Base-by-base conservation (phyloP, 2,329 filamentous ascomycete genomes). In the Trichoderma harzianum region DNA sequence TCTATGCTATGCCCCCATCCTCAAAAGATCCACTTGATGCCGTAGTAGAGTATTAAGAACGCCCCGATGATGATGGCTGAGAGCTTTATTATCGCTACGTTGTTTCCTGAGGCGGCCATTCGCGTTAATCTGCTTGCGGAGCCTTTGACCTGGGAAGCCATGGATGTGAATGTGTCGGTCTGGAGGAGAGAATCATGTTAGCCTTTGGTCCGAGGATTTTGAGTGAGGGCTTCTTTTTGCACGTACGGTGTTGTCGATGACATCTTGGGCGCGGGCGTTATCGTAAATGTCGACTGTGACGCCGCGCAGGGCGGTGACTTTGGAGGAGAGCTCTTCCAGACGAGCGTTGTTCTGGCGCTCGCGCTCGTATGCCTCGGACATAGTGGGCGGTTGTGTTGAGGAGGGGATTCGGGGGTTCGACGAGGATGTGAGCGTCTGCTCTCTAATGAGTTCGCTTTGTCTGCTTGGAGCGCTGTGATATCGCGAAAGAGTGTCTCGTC, bases 241-340 rank as follows among this genome's bases (percentile, higher is more conserved):
- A n/a, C 89, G 72, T 87, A 97, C 93, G 51, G 93, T 95, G 78
- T 90, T 91, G 82, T 99, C 94, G 76, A 99, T 93, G 74, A 97
- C 89, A 75, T 92, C 90, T 78, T 98, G 95, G 77, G 93, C 90
- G 72, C 94, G 90, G 64, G 96, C 96, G 80, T 96, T 94, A 84
- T 98, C 95, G 87, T 98, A 98, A 79, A 99, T 99, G 84, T 99
- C 94, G 75, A 98, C 90, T 55, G 96, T 99, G 65, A 99, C 94
- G 82, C 93, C 93, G 79, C 95, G 94, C 74, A 99, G 89, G 67
- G 94, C 94, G 21, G 93, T 93, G 70, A 98, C 95, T 84, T 99
- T 99, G 75, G 90, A 88, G 18, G 93, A 92, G 47, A 99, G 92
- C 80, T 97, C 94, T 78, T 95, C 91, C 71, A 99, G 92, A 77